Base-by-base conservation (phyloP, 2,329 filamentous ascomycete genomes). In the Phoma herbarum region DNA sequence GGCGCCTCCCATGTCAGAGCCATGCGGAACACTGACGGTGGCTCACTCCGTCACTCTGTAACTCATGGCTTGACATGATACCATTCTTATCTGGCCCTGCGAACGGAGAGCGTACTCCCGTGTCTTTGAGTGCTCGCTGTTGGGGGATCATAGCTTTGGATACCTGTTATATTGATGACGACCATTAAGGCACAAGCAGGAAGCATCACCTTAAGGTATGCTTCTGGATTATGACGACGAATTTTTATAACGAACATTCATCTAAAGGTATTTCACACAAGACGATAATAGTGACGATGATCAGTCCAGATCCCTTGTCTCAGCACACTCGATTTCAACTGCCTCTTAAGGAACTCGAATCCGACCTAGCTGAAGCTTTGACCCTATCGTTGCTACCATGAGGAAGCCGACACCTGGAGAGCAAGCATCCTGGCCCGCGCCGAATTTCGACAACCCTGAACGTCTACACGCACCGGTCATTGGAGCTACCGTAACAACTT, bases 361-460 rank as follows among this genome's bases (percentile, higher is more conserved):
- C 22, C 31, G n/a, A 26, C 23, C 25, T 4, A n/a, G 12, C 4
- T n/a, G 20, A 20, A 31, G 16, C 18, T 29, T 16, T 23, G 10
- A 18, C 4, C 9, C 6, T 39, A 10, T 43, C 26, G 20, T 49
- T 31, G 20, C 45, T 31, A 33, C n/a, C 11, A 59, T 59, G 57
- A 53, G 43, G 20, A 46, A 35, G 11, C 39, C 56, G 12, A 62
- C 48, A 9, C 31, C 56, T 28, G 56, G 53, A 14, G 50, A 59
- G 39, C 46, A 56, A 42, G 51, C 60, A n/a, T 25, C 44, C 6
- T 74, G 71, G 71, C 70, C 70, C 2, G 39, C 49, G 39, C 66
- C 71, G 25, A 74, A 74, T 41, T 72, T 63, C 23, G 59, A 55
- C 8, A 59, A 71, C 29, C 70, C 71, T 10, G 63, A 69, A 22